Base-by-base conservation (phyloP, 2,329 filamentous ascomycete genomes). In the Ceratocystis lukuohia region DNA sequence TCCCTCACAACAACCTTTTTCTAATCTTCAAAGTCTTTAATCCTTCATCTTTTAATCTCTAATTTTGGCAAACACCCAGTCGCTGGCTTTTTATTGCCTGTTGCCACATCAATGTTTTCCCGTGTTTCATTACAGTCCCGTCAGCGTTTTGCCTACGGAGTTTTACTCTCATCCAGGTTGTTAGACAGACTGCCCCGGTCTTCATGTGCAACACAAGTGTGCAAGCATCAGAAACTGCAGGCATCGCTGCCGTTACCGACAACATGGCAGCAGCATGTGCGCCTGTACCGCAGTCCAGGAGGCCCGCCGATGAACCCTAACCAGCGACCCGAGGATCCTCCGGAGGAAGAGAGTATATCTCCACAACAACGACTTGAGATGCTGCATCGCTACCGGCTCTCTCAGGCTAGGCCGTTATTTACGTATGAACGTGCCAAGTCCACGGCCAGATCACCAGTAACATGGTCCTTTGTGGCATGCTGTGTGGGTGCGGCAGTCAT, bases 401-500 rank as follows among this genome's bases (percentile, higher is more conserved):
- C 68, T 20, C 67, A 69, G 68, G 74, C 75, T 65, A 72, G 72
- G 57, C 79, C 79, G 8, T 74, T 81, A 8, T 64, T 70, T 17
- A 64, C 75, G 0, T 68, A 70, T 22, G 71, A 73, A 30, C 71
- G 75, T n/a, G 61, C 79, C 15, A 65, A 69, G 59, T 71, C 71
- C 3, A 69, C 76, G 56, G 66, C 72, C 30, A 73, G 74, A 46
- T 75, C 74, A 67, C 74, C 74, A 28, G 74, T 71, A 64, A 77
- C 77, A 57, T 74, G 75, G 66, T 71, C 76, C 33, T 74, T 82
- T 15, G 72, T 79, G 17, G 69, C 76, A 0, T 68, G 77, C 15
- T 76, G 77, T 33, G 73, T 77, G 17, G 71, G 74, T n/a, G 77
- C 75, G 56, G 82, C 80, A 3, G 71, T 79, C 1, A 72, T 73